Evolutionary conservation across 169 alveolate species (phyloP).

Genomic region (Perkinsus olseni): DNA sequence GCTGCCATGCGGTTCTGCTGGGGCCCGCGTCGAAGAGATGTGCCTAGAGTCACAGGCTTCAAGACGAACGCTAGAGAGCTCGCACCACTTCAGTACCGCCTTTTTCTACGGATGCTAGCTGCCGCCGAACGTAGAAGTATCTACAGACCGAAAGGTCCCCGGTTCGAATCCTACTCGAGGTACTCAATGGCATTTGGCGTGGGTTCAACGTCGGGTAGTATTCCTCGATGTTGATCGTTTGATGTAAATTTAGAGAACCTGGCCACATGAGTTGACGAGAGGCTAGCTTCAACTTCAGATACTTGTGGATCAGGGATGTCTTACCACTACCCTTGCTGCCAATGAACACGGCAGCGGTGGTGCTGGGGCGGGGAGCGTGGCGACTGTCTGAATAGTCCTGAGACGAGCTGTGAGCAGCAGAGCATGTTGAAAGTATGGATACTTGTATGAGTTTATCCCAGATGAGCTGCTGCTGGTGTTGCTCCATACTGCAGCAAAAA

Average conservation of each 20-base stretch:
- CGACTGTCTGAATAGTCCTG: neutral
- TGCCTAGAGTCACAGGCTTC: neutral
- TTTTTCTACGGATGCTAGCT: neutral
- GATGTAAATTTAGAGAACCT: neutral
- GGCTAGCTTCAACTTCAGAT: neutral
- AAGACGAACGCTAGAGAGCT: neutral
- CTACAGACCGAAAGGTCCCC: neutral
- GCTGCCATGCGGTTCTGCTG: neutral
- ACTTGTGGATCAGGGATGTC: neutral
- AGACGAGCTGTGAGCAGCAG: neutral
- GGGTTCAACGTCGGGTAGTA: neutral
- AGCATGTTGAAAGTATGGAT: no score
- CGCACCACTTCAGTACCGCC: neutral
- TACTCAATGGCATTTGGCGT: neutral
- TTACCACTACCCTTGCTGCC: neutral
- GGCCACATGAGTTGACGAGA: neutral
- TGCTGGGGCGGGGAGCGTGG: neutral
- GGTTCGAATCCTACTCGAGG: neutral
- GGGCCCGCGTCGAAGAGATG: neutral
- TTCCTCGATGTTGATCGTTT: neutral
- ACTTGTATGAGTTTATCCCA: no score
- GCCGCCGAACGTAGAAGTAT: neutral
- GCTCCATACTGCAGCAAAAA: no score
- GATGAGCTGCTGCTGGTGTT: no score
- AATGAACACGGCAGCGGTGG: neutral